Evolutionary conservation across 2,329 filamentous ascomycete genomes (phyloP), one percentile per base, ranked within the genome.

Genomic region (Exophiala oligosperma): DNA sequence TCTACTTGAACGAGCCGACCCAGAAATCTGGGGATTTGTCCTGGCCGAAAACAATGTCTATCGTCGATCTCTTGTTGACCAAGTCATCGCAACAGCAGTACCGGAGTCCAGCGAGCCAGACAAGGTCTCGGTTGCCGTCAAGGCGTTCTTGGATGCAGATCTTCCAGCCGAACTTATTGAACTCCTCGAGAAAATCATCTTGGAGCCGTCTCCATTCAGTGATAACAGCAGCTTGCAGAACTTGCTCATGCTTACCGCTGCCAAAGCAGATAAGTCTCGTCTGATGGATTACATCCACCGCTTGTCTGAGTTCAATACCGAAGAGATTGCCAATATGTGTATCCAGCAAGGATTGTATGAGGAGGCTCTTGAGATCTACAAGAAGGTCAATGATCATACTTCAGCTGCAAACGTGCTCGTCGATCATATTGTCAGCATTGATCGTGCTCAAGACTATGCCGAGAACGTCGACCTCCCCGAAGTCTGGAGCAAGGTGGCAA

Each of bases 191-290:
- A 99, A 97, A 86, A 99, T 99, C 66, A 93, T 99, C 32, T 81
- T 99, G n/a, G 94, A 99, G 80, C 95, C 94, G n/a, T 96, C 93
- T 3, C 91, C 91, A 4, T 99, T 99, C 81, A 97, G 91, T 69
- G 95, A 99, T 77, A 99, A 99, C 76, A 85, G 91, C 70, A 97
- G 91, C 73, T 81, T 99, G 57, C 95, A 99, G 77, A 99, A 99
- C 75, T 78, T 99, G 60, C 85, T 99, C 61, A 91, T 99, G 81
- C 88, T 97, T 70, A 99, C 94, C 26, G 94, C 95, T 46, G 92
- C 92, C 67, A 97, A 97, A 80, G 92, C 94, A 11, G 95, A 99
- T 75, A 96, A 97, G 79, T 84, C 88, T 52, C 90, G 92, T 68
- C 87, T 99, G 57, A 95, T 96, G 86, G 90, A 93, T 72, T 99